Evolutionary conservation across 1,284 basidiomycete genomes (phyloP).

Genomic region (Stygiomarasmius scandens): DNA sequence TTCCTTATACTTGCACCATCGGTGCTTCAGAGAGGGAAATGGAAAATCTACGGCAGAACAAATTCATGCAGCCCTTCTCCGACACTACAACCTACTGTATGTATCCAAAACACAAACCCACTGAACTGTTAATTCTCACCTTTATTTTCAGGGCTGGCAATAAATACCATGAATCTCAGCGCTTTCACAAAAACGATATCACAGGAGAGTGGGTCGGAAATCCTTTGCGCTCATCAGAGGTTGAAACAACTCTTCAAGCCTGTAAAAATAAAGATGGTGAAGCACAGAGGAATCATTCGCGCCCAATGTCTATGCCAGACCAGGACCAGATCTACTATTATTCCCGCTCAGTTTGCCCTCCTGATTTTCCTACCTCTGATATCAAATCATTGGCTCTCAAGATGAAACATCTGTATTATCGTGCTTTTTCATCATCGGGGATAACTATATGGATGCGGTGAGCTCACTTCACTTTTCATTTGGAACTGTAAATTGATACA

Average conservation of each 20-base stretch:
- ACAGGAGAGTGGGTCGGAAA: conserved; percentile 9
- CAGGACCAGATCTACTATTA: neutral
- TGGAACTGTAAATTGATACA: no score
- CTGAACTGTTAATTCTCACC: neutral
- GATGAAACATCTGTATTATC: neutral
- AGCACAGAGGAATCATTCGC: conserved; percentile 10
- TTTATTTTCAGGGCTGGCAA: conserved; percentile 3
- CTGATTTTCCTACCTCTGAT: no score
- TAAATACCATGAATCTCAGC: conserved; percentile 2
- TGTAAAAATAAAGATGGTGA: conserved; percentile 13
- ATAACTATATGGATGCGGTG: conserved; percentile 1
- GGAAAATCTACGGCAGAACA: neutral
- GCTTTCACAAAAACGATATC: conserved; percentile 1
- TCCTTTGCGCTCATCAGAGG: conserved; percentile 8
- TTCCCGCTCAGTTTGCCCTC: neutral
- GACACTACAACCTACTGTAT: neutral
- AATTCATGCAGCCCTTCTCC: neutral
- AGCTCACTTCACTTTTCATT: neutral
- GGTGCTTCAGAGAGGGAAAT: neutral
- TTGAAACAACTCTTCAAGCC: conserved; percentile 6
- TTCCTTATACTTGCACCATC: neutral
- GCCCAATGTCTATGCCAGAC: conserved; percentile 4
- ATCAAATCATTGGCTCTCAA: neutral
- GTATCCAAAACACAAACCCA: no score
- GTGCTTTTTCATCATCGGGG: neutral